These are phyloP conservation scores for Fusarium temperatum DNA, from an alignment of 2,329 filamentous ascomycete genomes.

Conservation along the genomic window DNA sequence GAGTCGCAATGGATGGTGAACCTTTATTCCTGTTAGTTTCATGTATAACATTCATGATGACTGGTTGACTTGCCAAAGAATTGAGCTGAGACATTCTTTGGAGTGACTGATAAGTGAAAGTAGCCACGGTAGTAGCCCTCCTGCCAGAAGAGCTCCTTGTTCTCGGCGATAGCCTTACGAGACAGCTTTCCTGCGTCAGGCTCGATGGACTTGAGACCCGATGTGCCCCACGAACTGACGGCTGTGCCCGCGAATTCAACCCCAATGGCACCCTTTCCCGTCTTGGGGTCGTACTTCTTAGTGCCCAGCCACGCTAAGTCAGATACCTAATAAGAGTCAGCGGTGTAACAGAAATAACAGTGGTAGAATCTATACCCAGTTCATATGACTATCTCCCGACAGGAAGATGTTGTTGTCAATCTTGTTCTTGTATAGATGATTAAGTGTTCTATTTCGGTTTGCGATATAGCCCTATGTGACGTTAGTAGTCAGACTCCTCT, in stretches of 20 bases:
- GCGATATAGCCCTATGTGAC: not conserved
- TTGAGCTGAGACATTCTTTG: not conserved
- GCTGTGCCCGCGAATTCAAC: not conserved
- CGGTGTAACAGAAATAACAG: not conserved
- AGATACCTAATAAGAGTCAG: not conserved
- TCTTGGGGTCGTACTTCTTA: not conserved
- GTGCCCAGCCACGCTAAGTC: not conserved
- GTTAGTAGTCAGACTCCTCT: not conserved
- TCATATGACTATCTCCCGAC: not conserved
- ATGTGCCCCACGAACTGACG: not conserved
- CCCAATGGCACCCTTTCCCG: not conserved
- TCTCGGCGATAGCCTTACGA: not conserved
- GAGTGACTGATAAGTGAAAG: not conserved
- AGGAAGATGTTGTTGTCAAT: conserved; percentile 1
- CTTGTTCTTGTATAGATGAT: not conserved
- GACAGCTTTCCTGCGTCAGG: not conserved
- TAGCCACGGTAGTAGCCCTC: not conserved
- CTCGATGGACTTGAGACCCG: not conserved
- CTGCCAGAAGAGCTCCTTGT: not conserved
- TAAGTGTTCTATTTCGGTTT: not conserved
- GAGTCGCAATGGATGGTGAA: not conserved
- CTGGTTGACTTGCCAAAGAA: not conserved
- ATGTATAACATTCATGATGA: rapidly evolving
- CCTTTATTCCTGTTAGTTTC: not conserved
- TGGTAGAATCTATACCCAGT: not conserved